These are phyloP conservation scores for Xylaria curta DNA, from an alignment of 495 filamentous ascomycete genomes.

Conservation along the genomic window DNA sequence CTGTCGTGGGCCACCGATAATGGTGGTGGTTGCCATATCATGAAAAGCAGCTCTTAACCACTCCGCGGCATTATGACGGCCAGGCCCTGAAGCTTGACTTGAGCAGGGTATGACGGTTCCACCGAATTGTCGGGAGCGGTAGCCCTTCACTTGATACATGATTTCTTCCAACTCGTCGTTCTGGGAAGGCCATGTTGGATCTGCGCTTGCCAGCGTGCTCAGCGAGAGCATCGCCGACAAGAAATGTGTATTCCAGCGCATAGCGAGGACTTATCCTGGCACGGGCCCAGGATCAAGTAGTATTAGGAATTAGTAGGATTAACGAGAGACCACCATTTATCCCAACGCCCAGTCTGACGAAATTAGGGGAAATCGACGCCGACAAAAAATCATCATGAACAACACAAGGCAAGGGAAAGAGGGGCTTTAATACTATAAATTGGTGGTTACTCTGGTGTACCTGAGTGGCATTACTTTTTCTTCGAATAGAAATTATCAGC, in stretches of 20 bases:
- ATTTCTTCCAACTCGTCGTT: conserved; percentile 70
- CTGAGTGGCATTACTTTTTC: conserved; percentile 4
- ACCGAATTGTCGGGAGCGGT: conserved; percentile 59
- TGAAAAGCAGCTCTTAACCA: conserved; percentile 69
- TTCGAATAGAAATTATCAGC: not conserved
- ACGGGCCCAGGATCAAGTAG: not conserved
- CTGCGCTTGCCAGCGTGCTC: conserved; percentile 36
- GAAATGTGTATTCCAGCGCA: conserved; percentile 26
- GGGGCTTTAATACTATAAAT: conserved; percentile 10
- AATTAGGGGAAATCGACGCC: not conserved
- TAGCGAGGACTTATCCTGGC: conserved; percentile 8
- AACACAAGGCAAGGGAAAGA: not conserved
- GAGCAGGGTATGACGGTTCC: conserved; percentile 64
- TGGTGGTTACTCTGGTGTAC: not conserved
- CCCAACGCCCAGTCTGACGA: conserved; percentile 5
- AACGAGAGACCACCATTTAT: conserved; percentile 18
- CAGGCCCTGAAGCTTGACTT: conserved; percentile 59
- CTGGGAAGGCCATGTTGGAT: conserved; percentile 65
- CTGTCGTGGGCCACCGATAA: conserved; percentile 41
- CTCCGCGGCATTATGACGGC: conserved; percentile 63
- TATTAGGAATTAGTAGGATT: conserved; percentile 20
- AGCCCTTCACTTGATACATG: conserved; percentile 62
- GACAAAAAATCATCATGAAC: not conserved
- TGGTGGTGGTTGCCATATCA: conserved; percentile 63
- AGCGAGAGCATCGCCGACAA: conserved; percentile 31